These are phyloP conservation scores for Trypanosoma congolense DNA, from an alignment of 208 protist genomes.

Conservation along the genomic window DNA sequence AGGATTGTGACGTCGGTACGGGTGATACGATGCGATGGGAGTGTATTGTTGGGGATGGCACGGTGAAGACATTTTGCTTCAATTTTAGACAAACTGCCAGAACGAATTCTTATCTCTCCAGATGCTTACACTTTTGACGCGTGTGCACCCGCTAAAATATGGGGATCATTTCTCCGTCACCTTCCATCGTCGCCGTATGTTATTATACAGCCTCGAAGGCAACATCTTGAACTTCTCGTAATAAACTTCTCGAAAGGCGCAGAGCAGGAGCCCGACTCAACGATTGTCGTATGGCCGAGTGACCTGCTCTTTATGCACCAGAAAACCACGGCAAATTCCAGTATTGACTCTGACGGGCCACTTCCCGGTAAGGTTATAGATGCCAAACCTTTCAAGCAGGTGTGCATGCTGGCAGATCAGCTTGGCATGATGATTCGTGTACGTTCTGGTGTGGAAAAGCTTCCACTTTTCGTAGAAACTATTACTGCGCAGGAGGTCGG, in stretches of 20 bases:
- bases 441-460: conserved; percentile 24
- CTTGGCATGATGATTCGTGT: conserved; percentile 42
- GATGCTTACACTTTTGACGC: conserved; percentile 41
- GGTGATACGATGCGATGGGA: conserved; percentile 32
- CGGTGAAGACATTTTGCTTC: conserved; percentile 42
- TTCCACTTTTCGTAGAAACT: conserved; percentile 33
- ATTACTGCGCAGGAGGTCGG: conserved; percentile 17
- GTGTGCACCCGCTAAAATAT: conserved; percentile 27
- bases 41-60: conserved; percentile 25
- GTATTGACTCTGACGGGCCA: neutral
- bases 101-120: conserved; percentile 8
- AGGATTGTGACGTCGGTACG: neutral
- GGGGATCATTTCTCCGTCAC: conserved; percentile 34
- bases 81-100: conserved; percentile 30
- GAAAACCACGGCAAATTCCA: neutral
- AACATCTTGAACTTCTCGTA: conserved; percentile 35
- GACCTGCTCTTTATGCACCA: conserved; percentile 16
- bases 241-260: neutral
- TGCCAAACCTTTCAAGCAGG: conserved; percentile 48
- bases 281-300: conserved; percentile 11
- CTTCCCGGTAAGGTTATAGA: conserved; percentile 60
- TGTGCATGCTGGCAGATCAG: conserved; percentile 43
- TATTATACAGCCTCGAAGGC: conserved; percentile 27
- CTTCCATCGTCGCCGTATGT: conserved; percentile 32
- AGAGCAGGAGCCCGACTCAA: conserved; percentile 14